phyloP scores from a whole-genome alignment of 148 eudicot genomes.

The Chenopodium formosanum region DNA sequence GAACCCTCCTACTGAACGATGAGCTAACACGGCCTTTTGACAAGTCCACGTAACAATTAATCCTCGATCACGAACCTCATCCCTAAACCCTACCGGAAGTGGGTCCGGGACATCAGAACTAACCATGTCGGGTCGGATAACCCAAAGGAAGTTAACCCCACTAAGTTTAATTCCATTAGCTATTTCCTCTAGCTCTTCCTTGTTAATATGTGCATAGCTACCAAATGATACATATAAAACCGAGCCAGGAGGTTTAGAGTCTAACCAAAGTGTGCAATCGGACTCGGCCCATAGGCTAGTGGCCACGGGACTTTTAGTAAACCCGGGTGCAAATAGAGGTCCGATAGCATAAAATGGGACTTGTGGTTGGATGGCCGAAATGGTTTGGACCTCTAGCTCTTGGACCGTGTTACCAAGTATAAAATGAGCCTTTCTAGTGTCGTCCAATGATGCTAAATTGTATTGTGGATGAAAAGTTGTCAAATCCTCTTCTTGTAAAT shows the following conservation, averaged over 20 bases:
- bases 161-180: constrained; percentile 52
- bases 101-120: constrained; percentile 25
- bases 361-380: constrained; percentile 18
- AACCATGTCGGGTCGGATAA: constrained; percentile 46
- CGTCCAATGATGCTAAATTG: constrained; percentile 32
- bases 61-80: constrained; percentile 12
- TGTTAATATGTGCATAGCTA: constrained; percentile 59
- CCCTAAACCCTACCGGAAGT: constrained; percentile 21
- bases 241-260: constrained; percentile 45
- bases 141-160: constrained; percentile 57
- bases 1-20: constrained; percentile 22
- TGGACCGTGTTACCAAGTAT: constrained; percentile 29
- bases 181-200: constrained; percentile 36
- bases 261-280: constrained; percentile 62
- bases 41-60: constrained; percentile 26
- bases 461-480: constrained; percentile 41
- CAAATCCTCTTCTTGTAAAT: constrained; percentile 28
- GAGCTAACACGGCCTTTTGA: constrained; percentile 23
- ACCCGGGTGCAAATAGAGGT: constrained; percentile 47
- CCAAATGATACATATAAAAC: constrained; percentile 72
- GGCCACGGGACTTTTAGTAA: constrained; percentile 38
- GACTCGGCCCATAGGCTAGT: constrained; percentile 68
- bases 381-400: constrained; percentile 27
- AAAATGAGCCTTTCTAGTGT: constrained; percentile 28
- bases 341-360: constrained; percentile 42